Conservation (phyloP, 2,329 filamentous ascomycete species). For the Fusarium concolor region DNA sequence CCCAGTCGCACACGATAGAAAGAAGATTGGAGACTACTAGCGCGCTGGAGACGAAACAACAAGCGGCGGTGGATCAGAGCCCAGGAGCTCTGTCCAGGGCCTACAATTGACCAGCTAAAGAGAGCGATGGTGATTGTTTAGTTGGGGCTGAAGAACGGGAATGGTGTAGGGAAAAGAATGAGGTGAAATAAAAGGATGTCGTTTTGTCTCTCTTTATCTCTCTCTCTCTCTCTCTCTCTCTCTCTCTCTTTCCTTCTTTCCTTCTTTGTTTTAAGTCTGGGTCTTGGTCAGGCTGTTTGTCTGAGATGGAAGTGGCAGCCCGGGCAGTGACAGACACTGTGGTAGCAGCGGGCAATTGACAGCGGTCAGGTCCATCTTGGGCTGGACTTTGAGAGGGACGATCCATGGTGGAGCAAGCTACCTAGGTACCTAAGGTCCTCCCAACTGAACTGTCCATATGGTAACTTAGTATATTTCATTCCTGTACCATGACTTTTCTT, state of each 20-base stretch:
- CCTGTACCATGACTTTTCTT: not conserved
- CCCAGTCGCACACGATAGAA: slow-evolving; percentile 31
- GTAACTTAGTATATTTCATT: not conserved
- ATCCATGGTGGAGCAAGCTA: slow-evolving; percentile 13
- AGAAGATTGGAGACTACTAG: slow-evolving; percentile 25
- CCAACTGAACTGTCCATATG: too few relatives aligned
- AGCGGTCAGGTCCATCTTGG: not conserved
- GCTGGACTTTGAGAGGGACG: slow-evolving; percentile 1
- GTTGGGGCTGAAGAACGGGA: not conserved
- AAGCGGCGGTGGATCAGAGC: slow-evolving; percentile 42
- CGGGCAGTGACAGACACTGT: not conserved
- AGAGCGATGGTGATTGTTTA: not conserved
- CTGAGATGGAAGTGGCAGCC: not conserved
- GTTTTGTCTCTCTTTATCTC: not conserved
- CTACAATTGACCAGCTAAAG: slow-evolving; percentile 27
- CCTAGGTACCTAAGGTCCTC: too few relatives aligned
- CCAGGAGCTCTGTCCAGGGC: slow-evolving; percentile 36
- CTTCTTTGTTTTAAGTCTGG: slow-evolving; percentile 4
- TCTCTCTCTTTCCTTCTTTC: not conserved
- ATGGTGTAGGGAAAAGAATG: not conserved
- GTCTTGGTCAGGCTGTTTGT: not conserved
- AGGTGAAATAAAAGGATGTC: not conserved
- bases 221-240: slow-evolving; percentile 7
- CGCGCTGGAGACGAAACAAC: slow-evolving; percentile 24
- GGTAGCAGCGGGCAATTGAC: not conserved